phyloP scores from a whole-genome alignment of 2,329 filamentous ascomycete genomes.

The Grosmannia huntii region DNA sequence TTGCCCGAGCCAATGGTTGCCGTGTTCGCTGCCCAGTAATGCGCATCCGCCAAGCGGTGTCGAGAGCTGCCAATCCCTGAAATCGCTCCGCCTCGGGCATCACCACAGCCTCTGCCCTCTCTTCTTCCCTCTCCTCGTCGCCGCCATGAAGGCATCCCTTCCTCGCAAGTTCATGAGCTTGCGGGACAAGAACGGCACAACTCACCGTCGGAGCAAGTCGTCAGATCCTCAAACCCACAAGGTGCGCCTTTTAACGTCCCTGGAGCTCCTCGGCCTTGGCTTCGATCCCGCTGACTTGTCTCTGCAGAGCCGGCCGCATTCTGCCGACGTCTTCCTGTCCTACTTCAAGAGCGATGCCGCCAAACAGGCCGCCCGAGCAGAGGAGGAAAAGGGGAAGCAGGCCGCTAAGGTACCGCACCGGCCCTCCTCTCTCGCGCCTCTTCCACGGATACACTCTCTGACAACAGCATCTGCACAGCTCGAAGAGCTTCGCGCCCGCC shows the following conservation, averaged over 20 bases:
- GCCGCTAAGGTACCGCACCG: slow-evolving; percentile 5
- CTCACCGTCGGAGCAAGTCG: slow-evolving; percentile 41
- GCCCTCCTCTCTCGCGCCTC: neutral
- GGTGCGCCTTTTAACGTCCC: slow-evolving; percentile 23
- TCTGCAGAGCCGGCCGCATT: slow-evolving; percentile 35
- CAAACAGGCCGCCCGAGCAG: slow-evolving; percentile 42
- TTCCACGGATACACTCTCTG: neutral
- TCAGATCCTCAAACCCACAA: slow-evolving; percentile 36
- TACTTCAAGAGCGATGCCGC: slow-evolving; percentile 51
- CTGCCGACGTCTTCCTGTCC: slow-evolving; percentile 45
- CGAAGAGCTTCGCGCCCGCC: slow-evolving; percentile 24
- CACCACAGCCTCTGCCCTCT: neutral
- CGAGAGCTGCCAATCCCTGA: neutral
- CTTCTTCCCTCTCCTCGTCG: neutral
- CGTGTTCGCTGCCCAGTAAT: neutral
- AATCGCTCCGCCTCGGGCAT: neutral
- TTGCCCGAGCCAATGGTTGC: neutral
- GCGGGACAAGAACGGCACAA: slow-evolving; percentile 47
- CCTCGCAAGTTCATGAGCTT: slow-evolving; percentile 57
- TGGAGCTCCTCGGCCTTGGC: neutral
- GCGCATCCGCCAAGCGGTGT: neutral
- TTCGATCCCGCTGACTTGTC: neutral
- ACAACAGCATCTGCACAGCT: slow-evolving; percentile 19
- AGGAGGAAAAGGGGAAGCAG: slow-evolving; percentile 29
- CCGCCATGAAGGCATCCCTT: slow-evolving; percentile 38